phyloP scores from a whole-genome alignment of 139 green algal genomes.

The Auxenochlorella pyrenoidosa region DNA sequence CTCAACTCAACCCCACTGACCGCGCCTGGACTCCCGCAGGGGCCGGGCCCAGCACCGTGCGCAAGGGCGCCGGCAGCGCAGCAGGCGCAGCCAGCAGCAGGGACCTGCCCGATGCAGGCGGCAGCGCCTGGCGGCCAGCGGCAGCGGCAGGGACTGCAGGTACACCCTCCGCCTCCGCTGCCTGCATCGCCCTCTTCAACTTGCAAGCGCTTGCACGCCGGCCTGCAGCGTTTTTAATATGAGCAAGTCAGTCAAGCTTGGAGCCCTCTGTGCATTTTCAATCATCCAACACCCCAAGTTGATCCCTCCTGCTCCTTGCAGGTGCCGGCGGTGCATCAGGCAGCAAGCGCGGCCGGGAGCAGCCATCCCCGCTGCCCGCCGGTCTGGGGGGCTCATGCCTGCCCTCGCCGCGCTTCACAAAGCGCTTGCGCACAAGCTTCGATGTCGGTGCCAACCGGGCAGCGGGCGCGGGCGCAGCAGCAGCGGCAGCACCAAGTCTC shows the following conservation, averaged over 20 bases:
- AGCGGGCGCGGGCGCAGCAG: background rate
- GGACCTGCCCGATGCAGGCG: background rate
- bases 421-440: conserved; percentile 14
- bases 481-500: background rate
- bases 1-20: no score
- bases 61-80: background rate
- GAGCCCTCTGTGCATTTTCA: no score
- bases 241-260: no score
- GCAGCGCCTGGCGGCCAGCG: background rate
- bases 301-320: no score
- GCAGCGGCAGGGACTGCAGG: background rate
- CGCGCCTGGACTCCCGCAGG: no score
- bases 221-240: no score
- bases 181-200: no score
- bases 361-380: no score
- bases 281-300: no score
- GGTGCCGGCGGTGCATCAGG: background rate
- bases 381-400: conserved; percentile 3
- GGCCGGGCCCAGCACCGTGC: background rate
- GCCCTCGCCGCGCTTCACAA: background rate
- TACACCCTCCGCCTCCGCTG: no score
- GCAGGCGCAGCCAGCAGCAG: background rate
- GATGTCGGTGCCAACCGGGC: background rate
- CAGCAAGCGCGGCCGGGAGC: background rate
- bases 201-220: no score